phyloP scores from a whole-genome alignment of 73 alveolate genomes.

The Tetrahymena malaccensis region DNA sequence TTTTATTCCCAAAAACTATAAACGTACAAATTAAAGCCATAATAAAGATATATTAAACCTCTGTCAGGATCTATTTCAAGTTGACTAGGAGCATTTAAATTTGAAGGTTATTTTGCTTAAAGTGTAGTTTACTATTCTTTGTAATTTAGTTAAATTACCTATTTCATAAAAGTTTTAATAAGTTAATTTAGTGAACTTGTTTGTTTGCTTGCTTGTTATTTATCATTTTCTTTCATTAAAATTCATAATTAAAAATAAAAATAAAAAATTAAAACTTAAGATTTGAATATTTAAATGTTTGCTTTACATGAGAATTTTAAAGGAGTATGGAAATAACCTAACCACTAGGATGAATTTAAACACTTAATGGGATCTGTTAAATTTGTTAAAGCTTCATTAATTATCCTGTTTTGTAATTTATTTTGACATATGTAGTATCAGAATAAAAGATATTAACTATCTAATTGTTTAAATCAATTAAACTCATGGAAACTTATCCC shows the following conservation, averaged over 20 bases:
- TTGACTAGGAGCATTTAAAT: background rate
- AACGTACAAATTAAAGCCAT: background rate
- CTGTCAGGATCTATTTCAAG: background rate
- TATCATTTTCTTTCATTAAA: background rate
- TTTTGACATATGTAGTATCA: background rate
- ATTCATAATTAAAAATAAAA: background rate
- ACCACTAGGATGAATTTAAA: background rate
- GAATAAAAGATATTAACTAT: background rate
- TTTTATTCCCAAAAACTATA: background rate
- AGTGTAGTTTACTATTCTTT: background rate
- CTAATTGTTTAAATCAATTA: background rate
- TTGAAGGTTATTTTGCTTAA: background rate
- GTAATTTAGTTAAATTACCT: background rate
- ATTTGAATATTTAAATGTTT: background rate
- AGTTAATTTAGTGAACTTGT: too few species aligned
- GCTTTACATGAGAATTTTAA: background rate
- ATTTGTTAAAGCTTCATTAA: background rate
- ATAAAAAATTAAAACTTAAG: background rate
- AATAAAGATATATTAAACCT: too few species aligned
- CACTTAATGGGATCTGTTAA: background rate
- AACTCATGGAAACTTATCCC: too few species aligned
- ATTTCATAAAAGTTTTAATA: too few species aligned
- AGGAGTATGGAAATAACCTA: background rate
- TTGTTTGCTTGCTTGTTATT: too few species aligned
- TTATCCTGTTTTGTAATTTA: background rate